Percentiles rank a stretch among this genome's conserved stretches.
Evolutionary conservation across 495 filamentous ascomycete species (phyloP).

Genomic region (Penicillium angulare): DNA sequence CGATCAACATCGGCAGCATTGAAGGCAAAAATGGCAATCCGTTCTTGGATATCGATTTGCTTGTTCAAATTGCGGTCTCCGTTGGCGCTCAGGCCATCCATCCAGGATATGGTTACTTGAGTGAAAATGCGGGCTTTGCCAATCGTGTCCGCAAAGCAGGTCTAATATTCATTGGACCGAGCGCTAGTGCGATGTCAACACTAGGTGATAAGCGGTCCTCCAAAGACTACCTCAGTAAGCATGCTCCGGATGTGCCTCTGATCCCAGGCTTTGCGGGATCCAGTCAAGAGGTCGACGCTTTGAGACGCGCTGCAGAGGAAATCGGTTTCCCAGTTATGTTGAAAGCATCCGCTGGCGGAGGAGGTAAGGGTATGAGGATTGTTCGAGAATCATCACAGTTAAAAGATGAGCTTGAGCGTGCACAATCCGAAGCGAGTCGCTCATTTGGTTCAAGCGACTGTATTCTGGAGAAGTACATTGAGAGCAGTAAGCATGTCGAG

Average conservation of each 20-base stretch:
- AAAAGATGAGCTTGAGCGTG: conserved; percentile 32
- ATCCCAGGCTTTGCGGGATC: conserved; percentile 52
- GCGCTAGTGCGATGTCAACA: conserved; percentile 48
- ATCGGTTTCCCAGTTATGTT: conserved; percentile 58
- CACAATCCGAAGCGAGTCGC: conserved; percentile 19
- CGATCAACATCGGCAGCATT: no score
- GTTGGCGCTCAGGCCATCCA: no score
- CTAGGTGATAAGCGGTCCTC: conserved; percentile 61
- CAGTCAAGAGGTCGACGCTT: conserved; percentile 44
- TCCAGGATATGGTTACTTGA: conserved; percentile 60
- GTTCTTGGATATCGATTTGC: no score
- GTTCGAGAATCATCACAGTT: conserved; percentile 37
- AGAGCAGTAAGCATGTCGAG: not conserved
- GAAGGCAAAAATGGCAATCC: no score
- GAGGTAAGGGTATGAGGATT: conserved; percentile 55
- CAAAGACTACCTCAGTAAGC: conserved; percentile 46
- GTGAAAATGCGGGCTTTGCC: conserved; percentile 59
- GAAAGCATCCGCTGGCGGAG: conserved; percentile 58
- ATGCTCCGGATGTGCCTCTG: conserved; percentile 51
- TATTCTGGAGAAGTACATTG: not conserved
- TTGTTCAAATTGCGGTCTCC: no score
- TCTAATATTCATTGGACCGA: conserved; percentile 54
- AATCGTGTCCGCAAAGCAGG: conserved; percentile 43
- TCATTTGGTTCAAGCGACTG: not conserved
- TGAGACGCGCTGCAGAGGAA: conserved; percentile 35